Conservation (phyloP, 352 stramenopile genomes). For the Phytophthora constricta region DNA sequence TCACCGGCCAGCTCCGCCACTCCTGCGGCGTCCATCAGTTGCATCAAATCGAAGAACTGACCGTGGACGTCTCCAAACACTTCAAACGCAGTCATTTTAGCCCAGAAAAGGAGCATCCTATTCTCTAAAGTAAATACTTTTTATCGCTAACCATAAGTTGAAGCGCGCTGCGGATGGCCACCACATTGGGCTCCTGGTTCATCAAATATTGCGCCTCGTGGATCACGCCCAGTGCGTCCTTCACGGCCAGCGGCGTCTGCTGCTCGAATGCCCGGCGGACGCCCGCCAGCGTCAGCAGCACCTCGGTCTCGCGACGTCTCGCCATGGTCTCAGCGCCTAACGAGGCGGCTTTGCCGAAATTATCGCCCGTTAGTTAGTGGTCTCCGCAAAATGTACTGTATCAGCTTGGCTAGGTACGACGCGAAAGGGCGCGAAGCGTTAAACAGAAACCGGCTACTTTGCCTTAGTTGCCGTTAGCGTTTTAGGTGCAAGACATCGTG, state of each 20-base stretch:
- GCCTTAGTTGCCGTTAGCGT: too few relatives aligned
- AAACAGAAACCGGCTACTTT: too few relatives aligned
- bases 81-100: too few relatives aligned
- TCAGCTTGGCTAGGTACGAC: too few relatives aligned
- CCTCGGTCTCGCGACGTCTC: slow-evolving; percentile 38
- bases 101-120: too few relatives aligned
- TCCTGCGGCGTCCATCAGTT: slow-evolving; percentile 58
- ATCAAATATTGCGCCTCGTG: slow-evolving; percentile 72
- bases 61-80: slow-evolving; percentile 86
- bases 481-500: too few relatives aligned
- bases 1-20: slow-evolving; percentile 46
- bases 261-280: slow-evolving; percentile 66
- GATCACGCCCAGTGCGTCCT: slow-evolving; percentile 67
- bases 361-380: too few relatives aligned
- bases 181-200: slow-evolving; percentile 65
- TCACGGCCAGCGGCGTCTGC: slow-evolving; percentile 60
- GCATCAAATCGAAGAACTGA: slow-evolving; percentile 82
- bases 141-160: slow-evolving; percentile 41
- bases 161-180: slow-evolving; percentile 38
- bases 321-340: too few relatives aligned
- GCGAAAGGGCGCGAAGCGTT: too few relatives aligned
- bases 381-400: too few relatives aligned
- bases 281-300: slow-evolving; percentile 45
- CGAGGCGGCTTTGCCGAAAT: too few relatives aligned
- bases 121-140: slow-evolving; percentile 2